phyloP scores from a whole-genome alignment of 2,329 filamentous ascomycete genomes.

The Thielaviopsis ethacetica region DNA sequence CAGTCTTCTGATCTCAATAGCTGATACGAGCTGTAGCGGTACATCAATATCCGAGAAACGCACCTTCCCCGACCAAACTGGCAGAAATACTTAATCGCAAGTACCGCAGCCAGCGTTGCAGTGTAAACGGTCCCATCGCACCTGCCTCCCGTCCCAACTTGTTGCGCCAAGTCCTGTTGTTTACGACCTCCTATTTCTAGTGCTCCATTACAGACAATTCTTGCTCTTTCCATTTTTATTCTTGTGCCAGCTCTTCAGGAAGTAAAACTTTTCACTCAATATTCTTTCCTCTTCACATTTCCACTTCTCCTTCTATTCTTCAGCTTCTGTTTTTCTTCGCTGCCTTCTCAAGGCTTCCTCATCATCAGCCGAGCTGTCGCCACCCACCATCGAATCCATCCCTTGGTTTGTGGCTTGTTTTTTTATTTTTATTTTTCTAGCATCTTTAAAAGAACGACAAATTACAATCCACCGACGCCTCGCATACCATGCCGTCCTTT shows the following conservation, averaged over 20 bases:
- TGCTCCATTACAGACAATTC: too few relatives aligned
- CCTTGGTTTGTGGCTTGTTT: background rate
- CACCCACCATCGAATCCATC: background rate
- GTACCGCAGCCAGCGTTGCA: background rate
- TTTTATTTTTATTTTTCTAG: background rate
- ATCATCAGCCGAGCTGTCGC: background rate
- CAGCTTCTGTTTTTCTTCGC: background rate
- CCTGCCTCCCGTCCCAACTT: background rate
- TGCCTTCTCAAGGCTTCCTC: background rate
- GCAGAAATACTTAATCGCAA: background rate
- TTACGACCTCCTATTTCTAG: too few relatives aligned
- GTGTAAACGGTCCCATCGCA: background rate
- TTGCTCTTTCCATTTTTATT: too few relatives aligned
- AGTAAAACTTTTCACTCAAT: too few relatives aligned
- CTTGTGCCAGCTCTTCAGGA: too few relatives aligned
- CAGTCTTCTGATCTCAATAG: too few relatives aligned
- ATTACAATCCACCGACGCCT: background rate
- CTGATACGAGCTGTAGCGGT: too few relatives aligned
- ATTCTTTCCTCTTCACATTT: background rate
- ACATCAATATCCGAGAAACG: too few relatives aligned
- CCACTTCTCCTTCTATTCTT: background rate
- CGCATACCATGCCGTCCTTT: constrained; percentile 1
- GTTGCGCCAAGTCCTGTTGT: background rate
- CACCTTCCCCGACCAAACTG: background rate
- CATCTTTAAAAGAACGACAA: background rate